Percentiles rank a stretch among this genome's conserved stretches.
Conservation (phyloP, 106 monocot genomes). For the Allium sativum region DNA sequence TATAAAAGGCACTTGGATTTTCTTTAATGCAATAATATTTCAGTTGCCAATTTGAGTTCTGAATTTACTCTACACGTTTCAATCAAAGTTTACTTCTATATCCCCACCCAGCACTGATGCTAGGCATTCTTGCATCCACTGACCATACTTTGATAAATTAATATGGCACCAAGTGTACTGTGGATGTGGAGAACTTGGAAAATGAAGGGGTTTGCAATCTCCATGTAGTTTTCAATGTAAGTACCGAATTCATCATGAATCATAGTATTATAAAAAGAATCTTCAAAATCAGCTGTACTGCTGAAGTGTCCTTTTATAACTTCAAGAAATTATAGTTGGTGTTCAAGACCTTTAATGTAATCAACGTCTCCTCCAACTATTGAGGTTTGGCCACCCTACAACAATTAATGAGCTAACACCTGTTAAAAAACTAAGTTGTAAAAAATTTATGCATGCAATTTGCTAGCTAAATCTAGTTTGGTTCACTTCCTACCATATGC, state of each 20-base stretch:
- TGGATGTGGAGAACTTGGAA: constrained; percentile 73
- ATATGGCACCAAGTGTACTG: constrained; percentile 83
- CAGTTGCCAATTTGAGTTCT: too few species aligned
- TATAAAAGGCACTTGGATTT: too few species aligned
- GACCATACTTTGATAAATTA: constrained; percentile 16
- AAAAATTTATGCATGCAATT: too few species aligned
- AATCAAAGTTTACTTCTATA: constrained; percentile 66
- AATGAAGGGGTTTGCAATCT: constrained; percentile 44
- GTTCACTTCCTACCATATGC: too few species aligned
- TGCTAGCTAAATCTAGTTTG: too few species aligned
- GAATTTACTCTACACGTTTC: too few species aligned
- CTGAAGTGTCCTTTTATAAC: constrained; percentile 51
- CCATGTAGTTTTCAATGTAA: background rate
- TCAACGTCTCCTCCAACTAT: constrained; percentile 94
- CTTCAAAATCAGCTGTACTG: constrained; percentile 3
- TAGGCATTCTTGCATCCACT: constrained; percentile 10
- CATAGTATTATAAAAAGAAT: too few species aligned
- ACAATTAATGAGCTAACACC: too few species aligned
- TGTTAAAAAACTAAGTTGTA: too few species aligned
- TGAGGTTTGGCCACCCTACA: constrained; percentile 93
- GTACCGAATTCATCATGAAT: background rate
- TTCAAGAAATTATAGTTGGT: constrained; percentile 81
- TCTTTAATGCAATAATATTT: too few species aligned
- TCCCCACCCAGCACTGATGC: constrained; percentile 34
- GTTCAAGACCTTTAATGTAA: constrained; percentile 92